Evolutionary conservation across 805 yeast species (phyloP).

Genomic region (Cyberlindnera meyerae): DNA sequence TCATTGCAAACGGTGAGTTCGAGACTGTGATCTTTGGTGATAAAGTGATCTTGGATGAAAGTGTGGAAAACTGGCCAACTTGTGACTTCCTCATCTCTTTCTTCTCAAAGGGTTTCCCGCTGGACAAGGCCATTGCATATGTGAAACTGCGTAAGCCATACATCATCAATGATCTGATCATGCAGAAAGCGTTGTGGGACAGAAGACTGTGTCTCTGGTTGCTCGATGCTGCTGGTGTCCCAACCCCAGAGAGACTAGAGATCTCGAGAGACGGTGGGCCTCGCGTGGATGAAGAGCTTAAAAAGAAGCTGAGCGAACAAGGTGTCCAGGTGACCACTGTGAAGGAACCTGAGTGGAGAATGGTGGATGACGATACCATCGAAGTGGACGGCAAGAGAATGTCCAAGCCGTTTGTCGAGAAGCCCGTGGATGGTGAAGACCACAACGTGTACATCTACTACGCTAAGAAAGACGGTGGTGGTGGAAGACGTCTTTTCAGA

Average conservation of each 20-base stretch:
- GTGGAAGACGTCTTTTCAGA: conserved; percentile 90
- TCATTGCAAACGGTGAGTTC: conserved; percentile 91
- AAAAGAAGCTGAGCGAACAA: conserved; percentile 50
- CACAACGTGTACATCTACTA: conserved; percentile 94
- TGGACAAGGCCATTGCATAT: conserved; percentile 90
- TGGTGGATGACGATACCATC: conserved; percentile 84
- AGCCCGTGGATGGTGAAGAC: conserved; percentile 98
- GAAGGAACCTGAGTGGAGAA: conserved; percentile 73
- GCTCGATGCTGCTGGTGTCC: conserved; percentile 75
- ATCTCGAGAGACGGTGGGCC: conserved; percentile 98
- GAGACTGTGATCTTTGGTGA: conserved; percentile 97
- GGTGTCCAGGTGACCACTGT: conserved; percentile 46
- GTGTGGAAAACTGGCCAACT: conserved; percentile 96
- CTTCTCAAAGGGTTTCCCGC: conserved; percentile 93
- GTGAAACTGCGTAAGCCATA: conserved; percentile 88
- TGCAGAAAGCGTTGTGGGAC: conserved; percentile 98
- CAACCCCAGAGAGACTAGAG: conserved; percentile 84
- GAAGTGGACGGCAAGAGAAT: conserved; percentile 67
- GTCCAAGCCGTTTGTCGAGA: conserved; percentile 92
- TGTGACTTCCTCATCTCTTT: conserved; percentile 93
- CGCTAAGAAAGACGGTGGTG: conserved; percentile 87
- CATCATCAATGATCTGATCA: conserved; percentile 77
- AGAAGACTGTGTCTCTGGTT: conserved; percentile 80
- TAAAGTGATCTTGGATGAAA: conserved; percentile 90
- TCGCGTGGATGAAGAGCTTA: conserved; percentile 62